phyloP scores from a whole-genome alignment of 192 early-diverging fungal genomes.

The Podila minutissima region DNA sequence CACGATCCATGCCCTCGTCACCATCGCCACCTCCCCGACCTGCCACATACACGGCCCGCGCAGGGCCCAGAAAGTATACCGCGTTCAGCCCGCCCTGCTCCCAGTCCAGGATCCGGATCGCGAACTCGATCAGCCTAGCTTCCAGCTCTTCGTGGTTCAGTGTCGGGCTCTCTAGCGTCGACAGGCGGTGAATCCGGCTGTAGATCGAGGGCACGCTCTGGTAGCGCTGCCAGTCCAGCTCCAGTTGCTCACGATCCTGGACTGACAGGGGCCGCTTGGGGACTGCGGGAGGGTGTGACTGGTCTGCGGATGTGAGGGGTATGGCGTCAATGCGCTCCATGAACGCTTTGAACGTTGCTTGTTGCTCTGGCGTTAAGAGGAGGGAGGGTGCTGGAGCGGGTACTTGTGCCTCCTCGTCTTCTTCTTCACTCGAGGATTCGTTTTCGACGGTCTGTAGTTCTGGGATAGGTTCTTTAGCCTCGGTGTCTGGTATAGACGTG shows the following conservation, averaged over 20 bases:
- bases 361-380: conserved; percentile 18
- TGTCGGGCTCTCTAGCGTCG: not conserved
- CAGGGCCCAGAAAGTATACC: conserved; percentile 29
- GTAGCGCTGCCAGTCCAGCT: conserved; percentile 6
- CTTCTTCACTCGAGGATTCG: not conserved
- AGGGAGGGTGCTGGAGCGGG: not conserved
- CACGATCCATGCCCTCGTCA: not conserved
- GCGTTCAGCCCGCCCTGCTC: conserved; percentile 38
- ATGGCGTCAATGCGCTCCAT: conserved; percentile 20
- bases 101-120: conserved; percentile 49
- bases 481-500: not conserved
- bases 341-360: conserved; percentile 18
- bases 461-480: not conserved
- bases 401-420: too few species aligned
- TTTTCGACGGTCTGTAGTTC: not conserved
- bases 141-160: conserved; percentile 20
- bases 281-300: conserved; percentile 3
- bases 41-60: not conserved
- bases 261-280: not conserved
- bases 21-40: not conserved
- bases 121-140: conserved; percentile 26
- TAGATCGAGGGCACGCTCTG: conserved; percentile 27
- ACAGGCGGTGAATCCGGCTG: conserved; percentile 34
- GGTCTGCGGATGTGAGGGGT: conserved; percentile 18
- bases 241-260: not conserved